Conservation (phyloP, 257 asterid genomes). For the Dorcoceras hygrometricum region DNA sequence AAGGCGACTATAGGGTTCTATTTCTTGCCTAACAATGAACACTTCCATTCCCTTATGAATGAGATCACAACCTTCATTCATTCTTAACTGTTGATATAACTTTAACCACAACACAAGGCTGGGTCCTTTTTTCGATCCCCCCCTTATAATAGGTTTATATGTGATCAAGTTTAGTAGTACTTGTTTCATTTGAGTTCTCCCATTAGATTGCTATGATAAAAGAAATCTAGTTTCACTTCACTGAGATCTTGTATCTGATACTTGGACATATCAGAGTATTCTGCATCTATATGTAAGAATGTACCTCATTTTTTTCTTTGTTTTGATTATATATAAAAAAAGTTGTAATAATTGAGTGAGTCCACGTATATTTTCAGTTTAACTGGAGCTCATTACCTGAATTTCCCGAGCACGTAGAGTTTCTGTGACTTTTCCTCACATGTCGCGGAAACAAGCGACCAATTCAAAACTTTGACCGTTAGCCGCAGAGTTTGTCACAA, state of each 20-base stretch:
- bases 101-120: constrained; percentile 20
- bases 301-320: too few species aligned
- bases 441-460: not conserved
- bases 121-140: constrained; percentile 20
- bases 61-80: constrained; percentile 23
- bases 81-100: constrained; percentile 23
- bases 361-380: not conserved
- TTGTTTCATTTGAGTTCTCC: too few species aligned
- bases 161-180: too few species aligned
- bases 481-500: not conserved
- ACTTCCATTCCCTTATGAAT: constrained; percentile 18
- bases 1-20: constrained; percentile 21
- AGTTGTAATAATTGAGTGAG: not conserved
- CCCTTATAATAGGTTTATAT: constrained; percentile 13
- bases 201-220: not conserved
- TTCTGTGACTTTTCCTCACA: not conserved
- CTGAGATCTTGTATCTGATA: not conserved
- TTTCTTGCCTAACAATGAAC: constrained; percentile 20
- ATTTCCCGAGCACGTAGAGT: not conserved
- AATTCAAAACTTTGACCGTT: not conserved
- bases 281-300: not conserved
- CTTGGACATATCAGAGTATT: not conserved
- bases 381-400: too few species aligned
- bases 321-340: too few species aligned
- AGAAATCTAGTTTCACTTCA: not conserved